Evolutionary conservation across 352 stramenopile genomes (phyloP).

Genomic region (Phytophthora sp.): DNA sequence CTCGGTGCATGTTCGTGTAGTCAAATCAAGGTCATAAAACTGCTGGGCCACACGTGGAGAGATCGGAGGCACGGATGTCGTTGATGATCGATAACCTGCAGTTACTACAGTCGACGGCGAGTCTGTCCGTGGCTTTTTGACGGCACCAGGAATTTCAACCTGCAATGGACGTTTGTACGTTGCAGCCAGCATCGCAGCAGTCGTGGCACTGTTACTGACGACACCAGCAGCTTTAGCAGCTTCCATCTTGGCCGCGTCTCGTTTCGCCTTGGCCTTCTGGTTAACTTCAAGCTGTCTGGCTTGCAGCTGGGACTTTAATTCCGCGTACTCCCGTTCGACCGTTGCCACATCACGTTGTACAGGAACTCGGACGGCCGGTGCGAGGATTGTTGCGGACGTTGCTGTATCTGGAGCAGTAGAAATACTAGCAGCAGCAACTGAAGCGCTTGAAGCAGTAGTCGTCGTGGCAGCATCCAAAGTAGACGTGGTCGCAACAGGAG

Average conservation of each 20-base stretch:
- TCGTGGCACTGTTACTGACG: conserved; percentile 6
- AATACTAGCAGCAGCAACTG: too few relatives aligned
- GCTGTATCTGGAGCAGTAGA: background rate
- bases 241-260: conserved; percentile 32
- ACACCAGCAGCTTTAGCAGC: conserved; percentile 11
- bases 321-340: conserved; percentile 63
- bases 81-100: conserved; percentile 9
- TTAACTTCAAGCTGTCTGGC: conserved; percentile 51
- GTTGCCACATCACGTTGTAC: conserved; percentile 33
- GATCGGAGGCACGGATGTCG: conserved; percentile 37
- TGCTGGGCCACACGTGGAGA: conserved; percentile 67
- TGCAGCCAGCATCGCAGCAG: conserved; percentile 21
- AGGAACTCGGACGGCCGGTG: conserved; percentile 4
- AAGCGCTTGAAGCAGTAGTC: too few relatives aligned
- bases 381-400: conserved; percentile 7
- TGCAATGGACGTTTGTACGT: conserved; percentile 40
- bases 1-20: conserved; percentile 60
- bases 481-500: background rate
- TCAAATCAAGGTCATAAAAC: conserved; percentile 73
- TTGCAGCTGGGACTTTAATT: conserved; percentile 69
- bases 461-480: too few relatives aligned
- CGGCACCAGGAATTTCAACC: conserved; percentile 23
- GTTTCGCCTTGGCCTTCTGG: conserved; percentile 35
- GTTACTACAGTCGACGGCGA: background rate
- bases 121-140: conserved; percentile 37